Evolutionary conservation across 2,329 filamentous ascomycete species (phyloP), one percentile per base, ranked within the genome.

Genomic region (Neofusicoccum sp.): DNA sequence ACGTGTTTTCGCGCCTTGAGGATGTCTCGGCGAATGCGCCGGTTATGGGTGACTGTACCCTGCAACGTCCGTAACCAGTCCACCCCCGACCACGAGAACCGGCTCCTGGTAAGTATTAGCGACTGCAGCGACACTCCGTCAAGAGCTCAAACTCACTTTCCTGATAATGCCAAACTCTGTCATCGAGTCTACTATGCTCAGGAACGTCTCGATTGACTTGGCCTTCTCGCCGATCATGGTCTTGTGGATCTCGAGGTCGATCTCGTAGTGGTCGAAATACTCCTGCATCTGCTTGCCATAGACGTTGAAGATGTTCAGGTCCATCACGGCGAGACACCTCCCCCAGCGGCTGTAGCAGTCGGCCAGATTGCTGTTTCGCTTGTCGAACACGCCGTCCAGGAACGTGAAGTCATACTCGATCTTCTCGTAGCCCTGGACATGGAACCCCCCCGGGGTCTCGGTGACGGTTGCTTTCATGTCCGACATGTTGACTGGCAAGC

Each of bases 351-450:
- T 77, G 76, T 90, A 91, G 74, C 85, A 88, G 33, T 86, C 77
- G 14, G 88, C 86, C 8, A 91, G 81, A 68, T 89, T 83, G 14
- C 78, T 69, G 70, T 90, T 89, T 66, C 80, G 70, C 45, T 80
- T 69, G 71, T 89, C 78, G 75, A 91, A 91, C 63, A 91, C 82
- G 52, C 84, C 85, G 68, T 91, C 88, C 50, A 91, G 82, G 76
- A 91, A 90, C 61, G 86, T 85, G 74, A 91, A 91, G 76, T 90
- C 87, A 73, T 91, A 91, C 71, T 89, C 85, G 71, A 91, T 90
- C 81, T 89, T 91, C 80, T 91, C 89, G 69, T 89, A 90, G 29
- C 89, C 89, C 68, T 87, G 85, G 65, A 91, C 88, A 67, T 89
- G 85, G 77, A 91, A 91, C 41, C 88, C 89, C 65, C 81, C 79